phyloP scores from a whole-genome alignment of 2,329 filamentous ascomycete genomes.

The Pezicula rhizophila region DNA sequence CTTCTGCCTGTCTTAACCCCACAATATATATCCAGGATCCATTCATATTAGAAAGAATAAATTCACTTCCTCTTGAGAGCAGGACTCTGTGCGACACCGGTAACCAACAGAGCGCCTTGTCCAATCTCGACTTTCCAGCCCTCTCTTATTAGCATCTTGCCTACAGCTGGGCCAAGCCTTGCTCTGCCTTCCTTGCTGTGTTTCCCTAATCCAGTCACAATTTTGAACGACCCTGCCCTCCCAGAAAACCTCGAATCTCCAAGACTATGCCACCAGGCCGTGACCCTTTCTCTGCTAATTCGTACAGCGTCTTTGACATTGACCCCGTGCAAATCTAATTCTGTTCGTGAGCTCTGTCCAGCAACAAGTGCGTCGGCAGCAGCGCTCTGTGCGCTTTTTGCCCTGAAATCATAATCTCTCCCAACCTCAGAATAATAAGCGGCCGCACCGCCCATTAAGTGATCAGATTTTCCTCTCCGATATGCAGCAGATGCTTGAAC shows the following conservation, averaged over 20 bases:
- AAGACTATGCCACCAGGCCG: slow-evolving; percentile 76
- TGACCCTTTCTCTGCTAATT: slow-evolving; percentile 64
- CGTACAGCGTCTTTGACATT: slow-evolving; percentile 73
- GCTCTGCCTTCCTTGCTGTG: slow-evolving; percentile 75
- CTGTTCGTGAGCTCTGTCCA: slow-evolving; percentile 51
- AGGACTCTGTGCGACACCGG: slow-evolving; percentile 40
- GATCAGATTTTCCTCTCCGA: slow-evolving; percentile 60
- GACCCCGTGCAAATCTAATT: slow-evolving; percentile 79
- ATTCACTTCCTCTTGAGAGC: slow-evolving; percentile 11
- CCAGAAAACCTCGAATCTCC: slow-evolving; percentile 34
- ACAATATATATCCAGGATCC: neutral
- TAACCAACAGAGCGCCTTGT: slow-evolving; percentile 65
- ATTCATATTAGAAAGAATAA: neutral
- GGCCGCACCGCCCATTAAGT: slow-evolving; percentile 68
- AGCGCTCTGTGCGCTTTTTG: slow-evolving; percentile 52
- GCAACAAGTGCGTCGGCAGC: slow-evolving; percentile 68
- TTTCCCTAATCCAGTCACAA: slow-evolving; percentile 75
- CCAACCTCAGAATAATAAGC: slow-evolving; percentile 69
- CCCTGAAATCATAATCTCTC: slow-evolving; percentile 53
- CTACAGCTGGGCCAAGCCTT: slow-evolving; percentile 74
- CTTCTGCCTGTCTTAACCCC: neutral
- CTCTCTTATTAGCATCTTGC: slow-evolving; percentile 64
- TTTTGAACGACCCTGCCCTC: slow-evolving; percentile 47
- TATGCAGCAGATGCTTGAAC: slow-evolving; percentile 51
- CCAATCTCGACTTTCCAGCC: slow-evolving; percentile 78